These are phyloP conservation scores for Dactylellina haptotyla DNA, from an alignment of 2,329 filamentous ascomycete genomes.

Conservation along the genomic window DNA sequence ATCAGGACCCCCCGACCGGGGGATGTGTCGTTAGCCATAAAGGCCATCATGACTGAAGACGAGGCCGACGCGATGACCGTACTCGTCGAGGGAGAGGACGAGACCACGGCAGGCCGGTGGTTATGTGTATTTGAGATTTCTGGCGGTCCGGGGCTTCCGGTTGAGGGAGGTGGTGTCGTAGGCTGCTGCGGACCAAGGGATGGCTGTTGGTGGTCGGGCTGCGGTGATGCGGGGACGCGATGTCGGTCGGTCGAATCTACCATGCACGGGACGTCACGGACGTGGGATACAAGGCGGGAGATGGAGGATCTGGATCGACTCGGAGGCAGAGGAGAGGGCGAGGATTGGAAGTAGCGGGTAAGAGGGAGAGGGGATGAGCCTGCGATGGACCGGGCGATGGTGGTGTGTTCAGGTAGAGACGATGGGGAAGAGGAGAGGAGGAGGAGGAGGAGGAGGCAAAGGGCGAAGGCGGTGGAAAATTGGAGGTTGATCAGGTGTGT, in stretches of 20 bases:
- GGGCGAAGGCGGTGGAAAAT: constrained; percentile 24
- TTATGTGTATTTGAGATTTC: not conserved
- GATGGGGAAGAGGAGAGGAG: constrained; percentile 2
- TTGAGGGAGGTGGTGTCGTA: not conserved
- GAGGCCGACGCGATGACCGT: constrained; percentile 42
- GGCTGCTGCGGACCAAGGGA: too few relatives aligned
- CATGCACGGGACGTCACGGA: constrained; percentile 34
- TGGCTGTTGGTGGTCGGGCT: constrained; percentile 46
- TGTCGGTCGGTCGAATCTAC: constrained; percentile 20
- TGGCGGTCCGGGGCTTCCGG: constrained; percentile 8
- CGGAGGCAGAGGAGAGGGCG: not conserved
- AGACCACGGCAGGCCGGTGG: too few relatives aligned
- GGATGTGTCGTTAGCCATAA: constrained; percentile 63
- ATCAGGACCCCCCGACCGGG: constrained; percentile 86
- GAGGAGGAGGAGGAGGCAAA: constrained; percentile 6
- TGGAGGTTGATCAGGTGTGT: constrained; percentile 53
- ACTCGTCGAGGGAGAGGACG: not conserved
- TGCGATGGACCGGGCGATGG: not conserved
- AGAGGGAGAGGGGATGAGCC: not conserved
- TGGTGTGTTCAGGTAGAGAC: not conserved
- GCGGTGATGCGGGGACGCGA: constrained; percentile 51
- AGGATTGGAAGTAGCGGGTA: not conserved
- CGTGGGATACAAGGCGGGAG: constrained; percentile 3
- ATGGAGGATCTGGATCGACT: not conserved
- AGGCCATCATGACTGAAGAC: constrained; percentile 41